Evolutionary conservation across 176 grass and related monocot genomes (phyloP).

Genomic region (Elaeis guineensis): DNA sequence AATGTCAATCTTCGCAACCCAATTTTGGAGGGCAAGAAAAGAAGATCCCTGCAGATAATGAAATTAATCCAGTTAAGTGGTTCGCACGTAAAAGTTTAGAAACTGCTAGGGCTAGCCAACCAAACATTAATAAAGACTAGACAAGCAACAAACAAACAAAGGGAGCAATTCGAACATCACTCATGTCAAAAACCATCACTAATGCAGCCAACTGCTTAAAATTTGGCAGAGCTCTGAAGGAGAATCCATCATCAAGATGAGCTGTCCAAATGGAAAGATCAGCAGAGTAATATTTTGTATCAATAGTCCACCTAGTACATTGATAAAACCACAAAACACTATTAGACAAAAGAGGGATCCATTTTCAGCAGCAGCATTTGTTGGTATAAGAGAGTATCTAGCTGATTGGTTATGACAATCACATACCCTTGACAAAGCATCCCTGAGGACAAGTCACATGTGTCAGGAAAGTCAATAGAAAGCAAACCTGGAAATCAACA

Average conservation of each 20-base stretch:
- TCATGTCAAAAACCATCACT: constrained; percentile 92
- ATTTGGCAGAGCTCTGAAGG: constrained; percentile 44
- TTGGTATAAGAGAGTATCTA: neutral
- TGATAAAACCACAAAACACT: constrained; percentile 15
- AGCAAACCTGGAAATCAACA: constrained; percentile 50
- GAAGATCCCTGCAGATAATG: constrained; percentile 65
- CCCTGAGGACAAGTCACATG: constrained; percentile 58
- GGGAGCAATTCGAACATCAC: constrained; percentile 33
- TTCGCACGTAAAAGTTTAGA: too few species aligned
- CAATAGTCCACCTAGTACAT: constrained; percentile 70
- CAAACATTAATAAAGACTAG: too few species aligned
- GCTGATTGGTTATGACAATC: neutral
- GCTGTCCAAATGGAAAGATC: constrained; percentile 76
- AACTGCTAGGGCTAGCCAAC: too few species aligned
- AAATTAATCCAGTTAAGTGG: neutral
- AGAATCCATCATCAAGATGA: constrained; percentile 69
- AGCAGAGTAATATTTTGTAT: constrained; percentile 89
- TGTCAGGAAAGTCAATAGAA: constrained; percentile 52
- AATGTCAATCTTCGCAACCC: constrained; percentile 66
- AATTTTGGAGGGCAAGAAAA: constrained; percentile 50
- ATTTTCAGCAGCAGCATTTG: neutral
- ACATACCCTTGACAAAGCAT: constrained; percentile 88
- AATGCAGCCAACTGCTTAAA: constrained; percentile 51
- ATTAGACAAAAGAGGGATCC: neutral
- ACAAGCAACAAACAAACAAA: neutral